Conservation (phyloP, 805 yeast genomes). For the Starmerella scarabaei region DNA sequence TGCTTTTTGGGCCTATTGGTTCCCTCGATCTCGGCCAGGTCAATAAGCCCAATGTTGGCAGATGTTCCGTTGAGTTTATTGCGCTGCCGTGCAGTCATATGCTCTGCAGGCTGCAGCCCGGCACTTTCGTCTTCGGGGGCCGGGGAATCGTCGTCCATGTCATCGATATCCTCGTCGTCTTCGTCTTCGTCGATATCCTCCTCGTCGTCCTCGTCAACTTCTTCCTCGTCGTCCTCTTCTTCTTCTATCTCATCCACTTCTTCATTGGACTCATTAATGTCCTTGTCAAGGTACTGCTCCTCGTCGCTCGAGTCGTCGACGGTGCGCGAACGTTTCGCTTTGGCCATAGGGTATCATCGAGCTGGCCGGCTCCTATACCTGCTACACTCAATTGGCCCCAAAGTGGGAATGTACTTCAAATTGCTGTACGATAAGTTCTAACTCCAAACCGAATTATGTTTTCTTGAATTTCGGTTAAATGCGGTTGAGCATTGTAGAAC, state of each 20-base stretch:
- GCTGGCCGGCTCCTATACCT: too few species aligned
- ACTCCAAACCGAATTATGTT: not conserved
- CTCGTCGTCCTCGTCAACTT: constrained; percentile 18
- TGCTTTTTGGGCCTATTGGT: constrained; percentile 33
- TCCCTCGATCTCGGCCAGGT: constrained; percentile 26
- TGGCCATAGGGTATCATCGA: too few species aligned
- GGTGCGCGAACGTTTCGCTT: constrained; percentile 28
- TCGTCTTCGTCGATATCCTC: constrained; percentile 20
- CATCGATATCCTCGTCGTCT: constrained; percentile 19
- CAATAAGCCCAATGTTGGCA: constrained; percentile 17
- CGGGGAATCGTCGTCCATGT: constrained; percentile 17
- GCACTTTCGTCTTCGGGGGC: constrained; percentile 20
- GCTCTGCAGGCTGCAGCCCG: constrained; percentile 14
- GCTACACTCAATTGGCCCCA: too few species aligned
- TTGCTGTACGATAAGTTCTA: not conserved
- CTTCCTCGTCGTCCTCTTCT: constrained; percentile 19
- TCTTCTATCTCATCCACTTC: constrained; percentile 16
- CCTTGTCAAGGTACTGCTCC: constrained; percentile 3
- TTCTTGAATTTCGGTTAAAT: too few species aligned
- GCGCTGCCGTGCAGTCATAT: constrained; percentile 33
- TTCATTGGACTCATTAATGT: constrained; percentile 14
- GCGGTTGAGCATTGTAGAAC: not conserved
- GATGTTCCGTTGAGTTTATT: constrained; percentile 21
- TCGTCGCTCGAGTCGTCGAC: constrained; percentile 13
- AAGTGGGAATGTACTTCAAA: too few species aligned